A percentile compares a stretch with the other conserved stretches of the same genome.
phyloP scores from a whole-genome alignment of 441 rosid species.

The Euphorbia neoarborescens region DNA sequence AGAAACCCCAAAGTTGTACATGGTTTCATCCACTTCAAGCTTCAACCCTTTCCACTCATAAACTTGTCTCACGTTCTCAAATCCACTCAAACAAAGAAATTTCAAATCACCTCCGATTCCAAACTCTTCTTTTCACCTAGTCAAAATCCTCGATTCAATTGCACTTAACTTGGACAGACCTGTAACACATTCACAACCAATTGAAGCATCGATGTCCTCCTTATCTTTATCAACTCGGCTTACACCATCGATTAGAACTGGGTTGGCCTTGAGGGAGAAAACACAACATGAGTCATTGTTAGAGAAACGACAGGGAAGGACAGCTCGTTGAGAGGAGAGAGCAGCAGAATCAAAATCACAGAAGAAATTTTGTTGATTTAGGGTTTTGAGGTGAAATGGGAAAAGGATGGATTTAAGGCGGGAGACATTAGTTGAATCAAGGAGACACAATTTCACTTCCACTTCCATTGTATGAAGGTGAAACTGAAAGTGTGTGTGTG shows the following conservation, averaged over 20 bases:
- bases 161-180: conserved; percentile 33
- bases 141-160: conserved; percentile 45
- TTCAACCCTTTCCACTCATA: conserved; percentile 60
- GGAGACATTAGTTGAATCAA: conserved; percentile 33
- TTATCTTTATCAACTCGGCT: conserved; percentile 83
- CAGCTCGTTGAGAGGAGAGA: conserved; percentile 52
- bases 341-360: conserved; percentile 46
- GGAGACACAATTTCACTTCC: conserved; percentile 64
- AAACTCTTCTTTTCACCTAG: conserved; percentile 61
- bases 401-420: conserved; percentile 43
- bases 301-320: conserved; percentile 61
- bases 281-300: conserved; percentile 38
- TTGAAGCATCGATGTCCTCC: conserved; percentile 44
- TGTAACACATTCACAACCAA: conserved; percentile 36
- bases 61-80: conserved; percentile 62
- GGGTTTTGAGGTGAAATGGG: conserved; percentile 48
- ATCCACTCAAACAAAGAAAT: conserved; percentile 68
- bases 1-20: conserved; percentile 53
- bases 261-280: conserved; percentile 55
- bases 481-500: neutral
- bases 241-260: conserved; percentile 50
- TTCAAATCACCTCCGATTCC: conserved; percentile 37
- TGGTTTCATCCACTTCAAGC: conserved; percentile 80
- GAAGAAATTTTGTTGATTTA: conserved; percentile 57
- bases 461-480: conserved; percentile 46